Base-by-base conservation (phyloP, 2,329 filamentous ascomycete genomes). In the Hypomyces rosellus region DNA sequence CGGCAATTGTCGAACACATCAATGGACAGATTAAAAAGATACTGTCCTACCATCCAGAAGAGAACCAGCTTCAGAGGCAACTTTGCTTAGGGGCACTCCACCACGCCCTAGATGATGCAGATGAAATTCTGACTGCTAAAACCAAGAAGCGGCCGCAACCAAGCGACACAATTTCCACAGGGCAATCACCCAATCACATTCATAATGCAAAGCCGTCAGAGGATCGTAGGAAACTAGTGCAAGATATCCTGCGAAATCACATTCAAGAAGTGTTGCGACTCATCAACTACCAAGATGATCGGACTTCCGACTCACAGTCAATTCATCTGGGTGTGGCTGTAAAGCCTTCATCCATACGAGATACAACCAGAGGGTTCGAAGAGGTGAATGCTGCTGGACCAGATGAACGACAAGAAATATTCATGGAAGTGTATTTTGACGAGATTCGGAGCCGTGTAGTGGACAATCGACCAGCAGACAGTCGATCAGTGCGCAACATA, bases 341-440 rank as follows among this genome's bases (percentile, higher is more conserved):
- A 0, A 45, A 49, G n/a, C 55, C 59, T 20, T 47, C 52, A 9
- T 41, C 34, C 5, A 36, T 46, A 25, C 30, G 48, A 18, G 42
- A 51, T 5, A 54, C 58, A n/a, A 44, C 49, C 4, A 53, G 58
- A 2, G 59, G 60, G 3, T 75, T 80, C 33, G 67, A 72, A 13
- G 70, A 76, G 11, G 72, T 81, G 34, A 68, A 73, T 49, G 63
- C 69, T 9, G 73, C 72, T 0, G 66, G 69, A 12, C 72, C 76
- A 0, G 75, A 78, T 22, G 69, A 74, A 14, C 71, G 75, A 34
- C 75, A 80, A 53, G 62, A 69, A 18, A 66, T 66, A 11, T 70
- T 81, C n/a, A 73, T 81, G 67, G 64, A 71, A 3, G 72, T 77
- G 2, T 81, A 81, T 58, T 81, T 80, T 54, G 55, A 67, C 11